Conservation (phyloP, 768 basidiomycete genomes). For the Aureoboletus auriporus region DNA sequence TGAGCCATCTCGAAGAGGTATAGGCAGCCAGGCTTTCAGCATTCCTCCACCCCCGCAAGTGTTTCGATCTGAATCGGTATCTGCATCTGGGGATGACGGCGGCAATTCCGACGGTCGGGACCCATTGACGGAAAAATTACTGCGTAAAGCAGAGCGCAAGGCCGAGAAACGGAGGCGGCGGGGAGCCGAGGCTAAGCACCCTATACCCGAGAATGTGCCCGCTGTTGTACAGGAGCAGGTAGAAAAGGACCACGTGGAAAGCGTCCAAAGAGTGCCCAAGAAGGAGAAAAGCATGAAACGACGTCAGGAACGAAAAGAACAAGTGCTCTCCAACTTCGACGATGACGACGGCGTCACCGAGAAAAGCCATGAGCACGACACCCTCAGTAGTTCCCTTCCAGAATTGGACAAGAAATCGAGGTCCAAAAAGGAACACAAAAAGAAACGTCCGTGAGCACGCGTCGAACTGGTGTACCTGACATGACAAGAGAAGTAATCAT, state of each 20-base stretch:
- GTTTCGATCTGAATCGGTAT: not conserved
- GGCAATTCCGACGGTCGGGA: not conserved
- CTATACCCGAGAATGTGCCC: not conserved
- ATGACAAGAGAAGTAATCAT: no score
- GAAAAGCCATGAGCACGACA: not conserved
- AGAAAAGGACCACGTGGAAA: conserved; percentile 11
- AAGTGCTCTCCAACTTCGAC: not conserved
- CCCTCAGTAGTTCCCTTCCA: no score
- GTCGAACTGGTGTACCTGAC: no score
- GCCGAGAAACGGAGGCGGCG: conserved; percentile 21
- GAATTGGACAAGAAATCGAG: no score
- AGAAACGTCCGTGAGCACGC: no score
- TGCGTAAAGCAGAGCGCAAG: conserved; percentile 29
- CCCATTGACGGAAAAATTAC: conserved; percentile 28
- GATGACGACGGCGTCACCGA: not conserved
- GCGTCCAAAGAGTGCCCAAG: conserved; percentile 20
- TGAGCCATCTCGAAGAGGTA: conserved; percentile 6
- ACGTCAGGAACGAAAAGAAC: conserved; percentile 14
- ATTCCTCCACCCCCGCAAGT: not conserved
- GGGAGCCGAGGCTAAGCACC: conserved; percentile 2
- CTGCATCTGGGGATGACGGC: conserved; percentile 13
- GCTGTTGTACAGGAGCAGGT: conserved; percentile 6
- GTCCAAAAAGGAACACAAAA: no score
- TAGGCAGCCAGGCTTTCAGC: conserved; percentile 3
- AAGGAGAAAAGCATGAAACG: conserved; percentile 26